Base-by-base conservation (phyloP, 139 green algal genomes). In the Monoraphidium neglectum region DNA sequence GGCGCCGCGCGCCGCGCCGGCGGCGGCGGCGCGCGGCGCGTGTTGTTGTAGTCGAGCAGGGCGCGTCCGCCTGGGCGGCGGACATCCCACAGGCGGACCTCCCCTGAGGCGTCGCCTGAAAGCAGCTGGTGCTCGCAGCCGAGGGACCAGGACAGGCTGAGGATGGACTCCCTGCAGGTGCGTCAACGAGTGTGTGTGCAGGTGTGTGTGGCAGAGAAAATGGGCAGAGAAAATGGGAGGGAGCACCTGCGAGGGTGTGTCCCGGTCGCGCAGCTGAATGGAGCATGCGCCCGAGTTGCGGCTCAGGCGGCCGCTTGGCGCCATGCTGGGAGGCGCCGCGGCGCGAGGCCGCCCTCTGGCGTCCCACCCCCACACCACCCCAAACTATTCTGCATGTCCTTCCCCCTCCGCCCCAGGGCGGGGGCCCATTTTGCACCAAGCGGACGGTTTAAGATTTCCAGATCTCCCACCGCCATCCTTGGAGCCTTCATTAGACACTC, bases 31-130 rank as follows among this genome's bases (percentile, higher is more conserved):
- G 59, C 51, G 15, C 53, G 70, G 53, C 68, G 43, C 26, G 84
- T 86, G 54, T 70, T 13, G 46, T 94, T 76, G 82, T 90, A 76
- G 72, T 96, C 88, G 33, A 96, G 83, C 2, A 93, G 32, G 1
- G 76, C 82, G 0, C 86, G 54, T 26, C 85, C 82, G 21, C 91
- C 90, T 0, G 89, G 75, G 16, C 86, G 84, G 12, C 92, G 82
- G 4, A 95, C 83, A 77, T 97, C 92, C 92, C 92, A 97, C 49
- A 94, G 49, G 12, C 73, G 23, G 12, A 88, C 83, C 74, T 86
- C 79, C 0, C 87, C 89, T 21, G 43, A n/a, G 1, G 49, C 74
- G 61, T 87, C 90, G 16, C 90, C 92, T 28, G 88, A 90, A 15
- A 89, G 51, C 28, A 97, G 68, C 70, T 98, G 74, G 70, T 86